A percentile compares a stretch with the other conserved stretches of the same genome.
Evolutionary conservation across 2,329 filamentous ascomycete species (phyloP).

Genomic region (Penicillium sp.): DNA sequence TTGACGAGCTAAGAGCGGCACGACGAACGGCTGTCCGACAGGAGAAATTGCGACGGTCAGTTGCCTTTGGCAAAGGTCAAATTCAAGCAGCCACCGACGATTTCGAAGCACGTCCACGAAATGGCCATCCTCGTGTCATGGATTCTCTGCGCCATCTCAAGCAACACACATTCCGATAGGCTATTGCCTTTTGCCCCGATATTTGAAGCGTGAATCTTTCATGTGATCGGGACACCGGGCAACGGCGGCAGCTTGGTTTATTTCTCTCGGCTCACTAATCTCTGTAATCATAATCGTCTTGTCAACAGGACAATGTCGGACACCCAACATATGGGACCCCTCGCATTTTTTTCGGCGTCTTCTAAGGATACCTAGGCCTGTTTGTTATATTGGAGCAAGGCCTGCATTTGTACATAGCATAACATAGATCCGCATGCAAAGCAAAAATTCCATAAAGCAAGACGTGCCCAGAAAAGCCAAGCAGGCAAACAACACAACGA

Average conservation of each 20-base stretch:
- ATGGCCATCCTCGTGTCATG: conserved; percentile 30
- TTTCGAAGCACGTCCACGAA: conserved; percentile 29
- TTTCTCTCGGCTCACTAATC: conserved; percentile 7
- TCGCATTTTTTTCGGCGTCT: conserved; percentile 20
- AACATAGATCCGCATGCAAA: neutral
- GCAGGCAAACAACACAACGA: neutral
- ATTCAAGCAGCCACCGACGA: conserved; percentile 34
- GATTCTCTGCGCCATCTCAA: conserved; percentile 37
- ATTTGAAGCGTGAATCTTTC: neutral
- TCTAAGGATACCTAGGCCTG: neutral
- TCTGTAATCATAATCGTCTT: conserved; percentile 21
- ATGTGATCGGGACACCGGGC: neutral
- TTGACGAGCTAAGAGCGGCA: conserved; percentile 73
- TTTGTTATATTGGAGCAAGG: conserved; percentile 9
- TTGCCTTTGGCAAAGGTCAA: conserved; percentile 35
- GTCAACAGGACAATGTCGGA: conserved; percentile 2
- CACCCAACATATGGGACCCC: conserved; percentile 1
- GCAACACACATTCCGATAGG: conserved; percentile 33
- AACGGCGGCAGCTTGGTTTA: neutral
- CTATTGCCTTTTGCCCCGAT: neutral
- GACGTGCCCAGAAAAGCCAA: neutral
- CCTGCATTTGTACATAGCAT: conserved; percentile 3
- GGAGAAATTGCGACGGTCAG: conserved; percentile 41
- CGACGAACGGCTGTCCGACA: conserved; percentile 54
- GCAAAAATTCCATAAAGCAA: neutral